A percentile compares a stretch with the other conserved stretches of the same genome.
Evolutionary conservation across 495 filamentous ascomycete genomes (phyloP).

Genomic region (Oleoguttula mirabilis): DNA sequence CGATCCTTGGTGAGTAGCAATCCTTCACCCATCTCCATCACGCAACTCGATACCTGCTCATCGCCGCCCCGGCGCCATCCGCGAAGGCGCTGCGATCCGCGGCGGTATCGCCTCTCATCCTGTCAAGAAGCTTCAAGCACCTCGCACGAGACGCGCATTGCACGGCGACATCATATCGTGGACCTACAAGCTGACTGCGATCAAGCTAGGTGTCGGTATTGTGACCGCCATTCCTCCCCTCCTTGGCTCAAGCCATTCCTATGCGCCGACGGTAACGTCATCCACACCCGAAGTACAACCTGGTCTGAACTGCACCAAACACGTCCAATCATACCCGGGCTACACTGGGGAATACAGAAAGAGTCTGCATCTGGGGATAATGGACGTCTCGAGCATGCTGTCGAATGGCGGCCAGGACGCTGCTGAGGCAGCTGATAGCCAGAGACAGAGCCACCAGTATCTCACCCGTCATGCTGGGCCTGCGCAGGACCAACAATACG

Average conservation of each 20-base stretch:
- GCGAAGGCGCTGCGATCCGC: neutral
- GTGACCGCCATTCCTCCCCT: neutral
- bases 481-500: neutral
- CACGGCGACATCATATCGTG: neutral
- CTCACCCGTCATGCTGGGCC: conserved; percentile 19
- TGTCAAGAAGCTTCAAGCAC: neutral
- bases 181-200: neutral
- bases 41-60: neutral
- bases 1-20: conserved; percentile 13
- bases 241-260: neutral
- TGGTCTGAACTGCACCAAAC: no score
- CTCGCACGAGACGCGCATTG: neutral
- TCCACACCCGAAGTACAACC: neutral
- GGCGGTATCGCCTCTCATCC: neutral
- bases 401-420: conserved; percentile 24
- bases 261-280: conserved; percentile 15
- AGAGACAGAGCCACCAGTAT: conserved; percentile 31
- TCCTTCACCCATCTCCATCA: neutral
- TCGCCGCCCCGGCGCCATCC: neutral
- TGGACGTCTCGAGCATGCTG: conserved; percentile 37
- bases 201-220: no score
- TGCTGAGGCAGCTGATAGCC: conserved; percentile 4
- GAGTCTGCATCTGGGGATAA: conserved; percentile 4
- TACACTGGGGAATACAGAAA: conserved; percentile 2
- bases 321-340: no score